Evolutionary conservation across 352 stramenopile genomes (phyloP).

Genomic region (Poterioochromonas sp.): DNA sequence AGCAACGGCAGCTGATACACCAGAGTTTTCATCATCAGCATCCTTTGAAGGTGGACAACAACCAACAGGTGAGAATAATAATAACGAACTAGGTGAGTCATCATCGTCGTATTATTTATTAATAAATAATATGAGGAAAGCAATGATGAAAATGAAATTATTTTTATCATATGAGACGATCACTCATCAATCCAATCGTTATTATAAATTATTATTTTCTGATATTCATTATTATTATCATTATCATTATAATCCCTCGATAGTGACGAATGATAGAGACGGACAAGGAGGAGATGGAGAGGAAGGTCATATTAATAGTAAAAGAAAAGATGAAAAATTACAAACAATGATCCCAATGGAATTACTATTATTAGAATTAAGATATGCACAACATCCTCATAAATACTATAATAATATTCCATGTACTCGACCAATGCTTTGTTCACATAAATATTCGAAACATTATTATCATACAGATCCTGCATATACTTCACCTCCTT

Average conservation of each 20-base stretch:
- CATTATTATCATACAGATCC: background rate
- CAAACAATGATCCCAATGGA: background rate
- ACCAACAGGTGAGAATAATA: no score
- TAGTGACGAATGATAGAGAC: background rate
- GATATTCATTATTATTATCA: background rate
- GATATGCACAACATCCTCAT: background rate
- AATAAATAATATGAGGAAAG: background rate
- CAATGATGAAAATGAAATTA: background rate
- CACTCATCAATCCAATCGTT: background rate
- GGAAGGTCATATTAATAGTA: background rate
- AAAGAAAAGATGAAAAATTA: background rate
- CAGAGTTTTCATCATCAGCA: no score
- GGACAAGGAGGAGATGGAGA: background rate
- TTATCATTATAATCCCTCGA: background rate
- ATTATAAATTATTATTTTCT: background rate
- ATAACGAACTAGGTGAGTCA: no score
- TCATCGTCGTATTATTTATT: background rate
- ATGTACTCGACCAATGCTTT: background rate
- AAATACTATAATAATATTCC: background rate
- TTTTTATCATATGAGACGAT: conserved; percentile 3
- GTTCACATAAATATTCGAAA: background rate
- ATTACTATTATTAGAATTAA: conserved; percentile 11
- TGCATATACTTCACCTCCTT: background rate
- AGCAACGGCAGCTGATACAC: no score
- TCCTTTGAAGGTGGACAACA: no score